Conservation (phyloP, 352 stramenopile genomes). For the Sclerospora graminicola region DNA sequence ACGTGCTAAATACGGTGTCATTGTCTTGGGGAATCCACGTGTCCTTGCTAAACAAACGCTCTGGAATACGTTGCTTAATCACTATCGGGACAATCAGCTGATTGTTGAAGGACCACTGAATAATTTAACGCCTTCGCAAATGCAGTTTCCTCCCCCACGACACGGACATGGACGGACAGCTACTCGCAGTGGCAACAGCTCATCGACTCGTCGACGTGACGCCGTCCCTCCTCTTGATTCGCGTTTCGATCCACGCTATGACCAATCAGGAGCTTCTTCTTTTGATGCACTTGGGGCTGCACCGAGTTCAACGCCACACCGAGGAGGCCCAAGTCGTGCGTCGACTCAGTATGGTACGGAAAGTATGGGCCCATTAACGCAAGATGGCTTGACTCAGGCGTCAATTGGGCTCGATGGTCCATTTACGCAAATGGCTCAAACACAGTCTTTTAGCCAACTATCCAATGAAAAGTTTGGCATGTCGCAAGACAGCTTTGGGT, state of each 20-base stretch:
- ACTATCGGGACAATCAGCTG: slow-evolving; percentile 94
- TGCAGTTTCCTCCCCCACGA: slow-evolving; percentile 90
- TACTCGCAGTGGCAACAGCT: slow-evolving; percentile 19
- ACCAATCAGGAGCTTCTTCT: slow-evolving; percentile 25
- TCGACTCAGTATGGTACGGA: slow-evolving; percentile 21
- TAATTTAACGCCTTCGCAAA: slow-evolving; percentile 94
- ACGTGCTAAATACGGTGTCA: slow-evolving; percentile 96
- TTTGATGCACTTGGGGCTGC: slow-evolving; percentile 12
- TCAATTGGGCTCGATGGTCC: slow-evolving; percentile 52
- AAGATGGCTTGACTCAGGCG: slow-evolving; percentile 61
- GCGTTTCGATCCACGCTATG: slow-evolving; percentile 78
- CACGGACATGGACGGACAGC: slow-evolving; percentile 26
- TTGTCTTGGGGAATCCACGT: slow-evolving; percentile 96
- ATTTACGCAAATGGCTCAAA: slow-evolving; percentile 73
- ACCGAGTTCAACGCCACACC: slow-evolving; percentile 24
- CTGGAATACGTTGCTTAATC: slow-evolving; percentile 94
- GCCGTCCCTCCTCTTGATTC: slow-evolving; percentile 67
- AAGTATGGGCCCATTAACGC: slow-evolving; percentile 55
- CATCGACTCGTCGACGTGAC: slow-evolving; percentile 38
- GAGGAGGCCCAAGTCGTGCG: slow-evolving; percentile 18
- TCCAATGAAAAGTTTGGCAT: slow-evolving; percentile 77
- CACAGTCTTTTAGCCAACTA: slow-evolving; percentile 79
- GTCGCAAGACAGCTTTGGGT: slow-evolving; percentile 75
- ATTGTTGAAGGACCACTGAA: slow-evolving; percentile 95
- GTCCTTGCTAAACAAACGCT: slow-evolving; percentile 95